A percentile compares a stretch with the other conserved stretches of the same genome.
Conservation (phyloP, 2,329 filamentous ascomycete species). For the Pseudofabraea citricarpa region DNA sequence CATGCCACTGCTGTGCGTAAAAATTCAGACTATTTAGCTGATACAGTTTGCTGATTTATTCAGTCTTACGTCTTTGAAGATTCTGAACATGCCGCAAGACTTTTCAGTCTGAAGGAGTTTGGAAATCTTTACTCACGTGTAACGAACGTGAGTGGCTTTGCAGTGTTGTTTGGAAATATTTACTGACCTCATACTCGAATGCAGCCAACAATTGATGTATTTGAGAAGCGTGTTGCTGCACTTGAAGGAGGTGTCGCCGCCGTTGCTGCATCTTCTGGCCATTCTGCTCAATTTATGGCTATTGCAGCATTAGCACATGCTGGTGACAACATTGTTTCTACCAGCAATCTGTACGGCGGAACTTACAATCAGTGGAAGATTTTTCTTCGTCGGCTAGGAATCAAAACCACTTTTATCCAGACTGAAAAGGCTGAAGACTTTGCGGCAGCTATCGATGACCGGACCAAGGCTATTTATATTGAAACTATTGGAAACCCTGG, state of each 20-base stretch:
- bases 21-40: not conserved
- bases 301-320: constrained; percentile 77
- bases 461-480: constrained; percentile 86
- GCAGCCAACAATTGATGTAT: constrained; percentile 87
- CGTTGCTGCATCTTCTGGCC: constrained; percentile 78
- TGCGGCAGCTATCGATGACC: constrained; percentile 78
- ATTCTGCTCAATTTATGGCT: constrained; percentile 88
- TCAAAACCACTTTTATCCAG: constrained; percentile 80
- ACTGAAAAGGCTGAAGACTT: constrained; percentile 78
- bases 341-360: constrained; percentile 86
- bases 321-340: constrained; percentile 91
- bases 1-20: constrained; percentile 73
- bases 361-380: constrained; percentile 98
- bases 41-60: constrained; percentile 9
- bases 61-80: constrained; percentile 92
- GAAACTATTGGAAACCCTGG: constrained; percentile 91
- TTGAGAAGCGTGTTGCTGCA: constrained; percentile 91
- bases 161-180: no score
- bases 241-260: constrained; percentile 88
- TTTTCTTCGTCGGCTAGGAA: constrained; percentile 75
- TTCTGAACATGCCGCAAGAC: constrained; percentile 87
- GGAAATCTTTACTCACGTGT: constrained; percentile 67
- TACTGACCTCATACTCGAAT: no score
- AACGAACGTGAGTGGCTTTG: constrained; percentile 61
- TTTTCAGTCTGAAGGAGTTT: constrained; percentile 94